Percentiles rank a stretch among this genome's conserved stretches.
phyloP scores from a whole-genome alignment of 192 early-diverging fungal species.

The Backusella circina region DNA sequence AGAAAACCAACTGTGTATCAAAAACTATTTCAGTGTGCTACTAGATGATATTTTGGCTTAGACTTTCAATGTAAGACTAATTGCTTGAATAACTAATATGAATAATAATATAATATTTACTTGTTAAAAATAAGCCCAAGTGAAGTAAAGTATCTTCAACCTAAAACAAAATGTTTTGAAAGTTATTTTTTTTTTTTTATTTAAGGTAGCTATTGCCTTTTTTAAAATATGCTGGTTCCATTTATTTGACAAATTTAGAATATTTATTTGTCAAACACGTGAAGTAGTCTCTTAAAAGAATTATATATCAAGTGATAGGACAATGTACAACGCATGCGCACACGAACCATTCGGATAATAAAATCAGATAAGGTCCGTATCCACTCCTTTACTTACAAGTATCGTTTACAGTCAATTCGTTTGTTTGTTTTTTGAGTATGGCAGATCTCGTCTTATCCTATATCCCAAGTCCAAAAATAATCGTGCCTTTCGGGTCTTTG shows the following conservation, averaged over 20 bases:
- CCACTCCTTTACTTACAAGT: neutral
- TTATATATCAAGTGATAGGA: neutral
- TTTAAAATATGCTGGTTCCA: neutral
- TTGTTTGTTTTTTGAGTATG: neutral
- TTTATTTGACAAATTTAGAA: neutral
- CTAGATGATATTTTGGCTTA: neutral
- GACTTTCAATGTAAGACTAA: neutral
- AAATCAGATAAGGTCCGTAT: neutral
- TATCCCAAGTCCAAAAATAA: neutral
- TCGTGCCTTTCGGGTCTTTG: too few species aligned
- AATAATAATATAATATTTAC: too few species aligned
- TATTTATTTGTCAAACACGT: neutral
- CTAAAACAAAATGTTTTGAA: too few species aligned
- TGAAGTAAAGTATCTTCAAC: too few species aligned
- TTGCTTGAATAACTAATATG: neutral
- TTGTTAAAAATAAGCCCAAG: too few species aligned
- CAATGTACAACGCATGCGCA: neutral
- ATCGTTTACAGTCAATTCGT: neutral
- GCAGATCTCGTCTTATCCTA: neutral
- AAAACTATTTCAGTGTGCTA: neutral
- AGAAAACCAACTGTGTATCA: neutral
- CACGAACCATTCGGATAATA: neutral
- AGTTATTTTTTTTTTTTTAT: neutral
- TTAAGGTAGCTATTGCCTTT: neutral
- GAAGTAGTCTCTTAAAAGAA: neutral